Conservation (phyloP, 176 grass and related monocot genomes). For the Aegilops longissima region DNA sequence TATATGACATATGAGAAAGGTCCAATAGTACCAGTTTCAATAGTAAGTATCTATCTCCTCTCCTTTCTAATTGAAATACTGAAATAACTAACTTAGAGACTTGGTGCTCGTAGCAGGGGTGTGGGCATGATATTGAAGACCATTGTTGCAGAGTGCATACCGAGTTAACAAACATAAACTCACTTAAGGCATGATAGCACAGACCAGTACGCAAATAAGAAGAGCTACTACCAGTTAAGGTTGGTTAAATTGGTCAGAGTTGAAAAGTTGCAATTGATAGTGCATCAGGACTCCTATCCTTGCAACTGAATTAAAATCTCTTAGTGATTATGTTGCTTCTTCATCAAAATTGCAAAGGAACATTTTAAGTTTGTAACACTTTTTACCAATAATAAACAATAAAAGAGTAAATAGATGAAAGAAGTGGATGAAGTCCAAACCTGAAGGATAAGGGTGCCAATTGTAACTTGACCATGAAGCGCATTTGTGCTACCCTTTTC, state of each 20-base stretch:
- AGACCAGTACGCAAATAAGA: conserved; percentile 4
- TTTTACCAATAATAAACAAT: background rate
- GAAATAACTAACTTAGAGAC: background rate
- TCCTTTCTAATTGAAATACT: background rate
- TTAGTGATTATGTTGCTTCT: conserved; percentile 1
- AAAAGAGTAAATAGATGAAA: conserved; percentile 10
- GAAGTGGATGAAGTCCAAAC: conserved; percentile 38
- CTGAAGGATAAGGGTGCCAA: conserved; percentile 90
- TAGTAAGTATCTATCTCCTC: background rate
- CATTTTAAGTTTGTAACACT: background rate
- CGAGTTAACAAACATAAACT: background rate
- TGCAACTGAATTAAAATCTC: conserved; percentile 1
- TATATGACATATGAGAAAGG: background rate
- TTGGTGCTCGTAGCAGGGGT: background rate
- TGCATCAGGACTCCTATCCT: background rate
- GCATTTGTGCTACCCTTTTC: conserved; percentile 88
- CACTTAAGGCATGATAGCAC: conserved; percentile 1
- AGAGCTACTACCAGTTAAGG: conserved; percentile 10
- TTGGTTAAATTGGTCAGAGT: background rate
- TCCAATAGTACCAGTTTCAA: background rate
- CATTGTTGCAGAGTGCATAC: background rate
- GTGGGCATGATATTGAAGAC: background rate
- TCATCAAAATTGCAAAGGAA: background rate
- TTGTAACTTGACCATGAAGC: conserved; percentile 98
- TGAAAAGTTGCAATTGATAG: background rate